Conservation (phyloP, 2,329 filamentous ascomycete genomes). For the Dactylella cylindrospora region DNA sequence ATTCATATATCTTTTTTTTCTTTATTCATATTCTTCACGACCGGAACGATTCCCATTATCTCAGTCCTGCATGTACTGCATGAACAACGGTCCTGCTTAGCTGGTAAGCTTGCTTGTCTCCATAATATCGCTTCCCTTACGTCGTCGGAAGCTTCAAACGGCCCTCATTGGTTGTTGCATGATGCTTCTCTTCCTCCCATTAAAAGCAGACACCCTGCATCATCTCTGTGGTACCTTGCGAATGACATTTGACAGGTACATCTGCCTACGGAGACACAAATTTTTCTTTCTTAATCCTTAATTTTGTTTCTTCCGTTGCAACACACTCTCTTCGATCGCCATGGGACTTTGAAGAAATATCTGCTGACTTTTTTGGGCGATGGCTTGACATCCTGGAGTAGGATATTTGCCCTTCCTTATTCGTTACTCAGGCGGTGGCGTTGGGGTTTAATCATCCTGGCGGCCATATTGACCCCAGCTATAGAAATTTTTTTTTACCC, state of each 20-base stretch:
- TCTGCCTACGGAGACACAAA: neutral
- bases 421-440: slow-evolving; percentile 25
- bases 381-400: slow-evolving; percentile 5
- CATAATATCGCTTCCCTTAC: slow-evolving; percentile 15
- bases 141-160: no score
- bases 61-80: slow-evolving; percentile 26
- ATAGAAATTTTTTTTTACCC: neutral
- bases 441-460: slow-evolving; percentile 17
- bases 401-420: slow-evolving; percentile 35
- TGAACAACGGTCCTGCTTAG: slow-evolving; percentile 32
- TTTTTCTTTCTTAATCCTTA: neutral
- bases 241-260: slow-evolving; percentile 36
- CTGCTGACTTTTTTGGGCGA: slow-evolving; percentile 5
- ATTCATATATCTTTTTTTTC: slow-evolving; percentile 21
- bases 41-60: slow-evolving; percentile 41
- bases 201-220: slow-evolving; percentile 22
- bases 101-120: slow-evolving; percentile 39
- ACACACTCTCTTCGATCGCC: slow-evolving; percentile 1
- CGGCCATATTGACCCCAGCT: neutral
- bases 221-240: slow-evolving; percentile 40
- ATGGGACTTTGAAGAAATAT: neutral
- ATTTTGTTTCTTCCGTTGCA: neutral
- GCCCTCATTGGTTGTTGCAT: no score
- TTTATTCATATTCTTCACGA: slow-evolving; percentile 16
- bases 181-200: no score